These are phyloP conservation scores for Metschnikowia henanensis DNA, from an alignment of 805 yeast species.

Conservation along the genomic window DNA sequence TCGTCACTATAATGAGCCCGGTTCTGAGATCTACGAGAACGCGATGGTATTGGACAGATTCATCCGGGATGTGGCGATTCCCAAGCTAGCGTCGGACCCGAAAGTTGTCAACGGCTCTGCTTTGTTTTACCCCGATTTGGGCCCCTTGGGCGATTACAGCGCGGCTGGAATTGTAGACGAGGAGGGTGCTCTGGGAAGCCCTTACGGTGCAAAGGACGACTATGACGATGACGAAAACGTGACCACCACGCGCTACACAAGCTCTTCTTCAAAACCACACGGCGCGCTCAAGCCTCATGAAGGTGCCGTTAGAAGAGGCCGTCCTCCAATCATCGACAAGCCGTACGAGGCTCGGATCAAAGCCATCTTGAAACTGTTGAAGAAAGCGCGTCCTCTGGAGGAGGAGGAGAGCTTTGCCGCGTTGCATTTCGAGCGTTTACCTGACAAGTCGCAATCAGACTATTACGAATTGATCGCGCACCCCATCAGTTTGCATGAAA, in stretches of 20 bases:
- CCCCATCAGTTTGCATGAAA: slow-evolving; percentile 70
- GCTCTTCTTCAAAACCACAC: background rate
- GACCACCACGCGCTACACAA: slow-evolving; percentile 6
- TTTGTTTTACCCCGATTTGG: slow-evolving; percentile 61
- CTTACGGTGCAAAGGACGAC: slow-evolving; percentile 16
- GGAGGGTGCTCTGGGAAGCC: slow-evolving; percentile 9
- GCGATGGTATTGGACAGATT: slow-evolving; percentile 61
- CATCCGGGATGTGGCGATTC: slow-evolving; percentile 47
- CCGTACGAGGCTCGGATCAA: slow-evolving; percentile 93
- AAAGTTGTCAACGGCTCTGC: slow-evolving; percentile 33
- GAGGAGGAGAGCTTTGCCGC: slow-evolving; percentile 51
- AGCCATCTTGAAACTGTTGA: slow-evolving; percentile 76
- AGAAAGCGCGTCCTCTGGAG: slow-evolving; percentile 60
- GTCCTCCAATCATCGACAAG: slow-evolving; percentile 89
- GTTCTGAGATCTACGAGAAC: slow-evolving; percentile 63
- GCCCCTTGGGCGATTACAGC: slow-evolving; percentile 46
- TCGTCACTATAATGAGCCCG: slow-evolving; percentile 73
- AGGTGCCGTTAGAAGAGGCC: slow-evolving; percentile 70
- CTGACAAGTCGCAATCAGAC: slow-evolving; percentile 59
- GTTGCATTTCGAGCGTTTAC: slow-evolving; percentile 77
- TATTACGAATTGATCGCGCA: slow-evolving; percentile 54
- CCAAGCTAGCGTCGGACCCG: slow-evolving; percentile 46
- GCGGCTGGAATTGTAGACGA: slow-evolving; percentile 13
- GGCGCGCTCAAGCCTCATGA: slow-evolving; percentile 19
- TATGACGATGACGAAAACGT: slow-evolving; percentile 20